Conservation (phyloP, 1,284 basidiomycete species). For the Cutaneotrichosporon cavernicola region DNA sequence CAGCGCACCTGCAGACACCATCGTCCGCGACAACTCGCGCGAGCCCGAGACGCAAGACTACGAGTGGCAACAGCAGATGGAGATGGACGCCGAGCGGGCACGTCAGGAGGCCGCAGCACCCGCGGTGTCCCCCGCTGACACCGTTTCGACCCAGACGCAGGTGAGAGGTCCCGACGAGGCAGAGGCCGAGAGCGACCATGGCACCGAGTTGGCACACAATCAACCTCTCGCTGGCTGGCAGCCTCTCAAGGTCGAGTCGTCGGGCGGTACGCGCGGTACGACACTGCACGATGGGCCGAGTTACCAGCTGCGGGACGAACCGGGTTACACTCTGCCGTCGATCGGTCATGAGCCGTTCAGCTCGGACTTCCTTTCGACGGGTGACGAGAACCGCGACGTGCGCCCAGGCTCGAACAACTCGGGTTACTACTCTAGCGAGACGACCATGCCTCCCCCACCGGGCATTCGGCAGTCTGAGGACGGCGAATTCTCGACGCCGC, state of each 20-base stretch:
- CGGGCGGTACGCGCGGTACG: constrained; percentile 1
- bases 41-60: constrained; percentile 29
- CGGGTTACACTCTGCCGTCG: constrained; percentile 8
- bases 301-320: constrained; percentile 9
- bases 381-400: constrained; percentile 3
- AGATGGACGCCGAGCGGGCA: constrained; percentile 33
- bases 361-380: not conserved
- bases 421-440: constrained; percentile 17
- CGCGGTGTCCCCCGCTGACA: not conserved
- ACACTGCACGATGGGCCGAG: constrained; percentile 12
- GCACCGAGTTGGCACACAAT: constrained; percentile 3
- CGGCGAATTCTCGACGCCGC: constrained; percentile 1
- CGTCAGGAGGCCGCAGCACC: constrained; percentile 10
- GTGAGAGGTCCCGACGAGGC: not conserved
- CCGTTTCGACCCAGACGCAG: not conserved
- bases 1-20: too few relatives aligned
- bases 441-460: not conserved
- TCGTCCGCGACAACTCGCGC: not conserved
- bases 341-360: constrained; percentile 13
- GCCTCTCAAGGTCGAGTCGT: constrained; percentile 14
- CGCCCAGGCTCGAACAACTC: constrained; percentile 10
- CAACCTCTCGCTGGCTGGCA: constrained; percentile 11
- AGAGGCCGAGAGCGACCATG: constrained; percentile 1
- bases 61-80: constrained; percentile 48
- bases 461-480: not conserved